These are phyloP conservation scores for Glycine tomentella DNA, from an alignment of 306 rosid species.

Conservation along the genomic window DNA sequence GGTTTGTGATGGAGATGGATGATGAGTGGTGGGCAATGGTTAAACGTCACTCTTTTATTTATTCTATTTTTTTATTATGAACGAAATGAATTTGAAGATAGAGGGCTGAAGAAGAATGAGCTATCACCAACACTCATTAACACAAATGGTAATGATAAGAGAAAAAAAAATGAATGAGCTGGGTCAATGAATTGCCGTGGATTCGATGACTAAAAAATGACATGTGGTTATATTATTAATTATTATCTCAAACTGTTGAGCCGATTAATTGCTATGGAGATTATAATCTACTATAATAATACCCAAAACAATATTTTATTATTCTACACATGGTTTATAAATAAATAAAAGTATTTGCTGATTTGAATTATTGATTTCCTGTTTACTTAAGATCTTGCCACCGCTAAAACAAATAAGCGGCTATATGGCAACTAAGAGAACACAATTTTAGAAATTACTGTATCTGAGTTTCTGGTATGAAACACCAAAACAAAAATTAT, in stretches of 20 bases:
- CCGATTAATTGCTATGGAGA: background rate
- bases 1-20: conserved; percentile 36
- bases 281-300: background rate
- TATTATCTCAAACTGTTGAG: background rate
- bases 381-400: background rate
- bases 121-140: too few species aligned
- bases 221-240: background rate
- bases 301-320: background rate
- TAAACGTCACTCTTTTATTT: background rate
- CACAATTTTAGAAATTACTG: too few species aligned
- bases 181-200: background rate
- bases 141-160: background rate
- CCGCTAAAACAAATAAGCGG: background rate
- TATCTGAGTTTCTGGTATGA: background rate
- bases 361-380: background rate
- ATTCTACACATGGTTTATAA: background rate
- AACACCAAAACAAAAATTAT: background rate
- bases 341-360: background rate
- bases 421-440: background rate
- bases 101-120: too few species aligned
- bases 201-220: background rate
- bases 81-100: background rate
- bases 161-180: background rate
- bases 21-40: conserved; percentile 38
- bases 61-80: conserved; percentile 17